Evolutionary conservation across 1,284 basidiomycete genomes (phyloP).

Genomic region (Trametes pubescens): DNA sequence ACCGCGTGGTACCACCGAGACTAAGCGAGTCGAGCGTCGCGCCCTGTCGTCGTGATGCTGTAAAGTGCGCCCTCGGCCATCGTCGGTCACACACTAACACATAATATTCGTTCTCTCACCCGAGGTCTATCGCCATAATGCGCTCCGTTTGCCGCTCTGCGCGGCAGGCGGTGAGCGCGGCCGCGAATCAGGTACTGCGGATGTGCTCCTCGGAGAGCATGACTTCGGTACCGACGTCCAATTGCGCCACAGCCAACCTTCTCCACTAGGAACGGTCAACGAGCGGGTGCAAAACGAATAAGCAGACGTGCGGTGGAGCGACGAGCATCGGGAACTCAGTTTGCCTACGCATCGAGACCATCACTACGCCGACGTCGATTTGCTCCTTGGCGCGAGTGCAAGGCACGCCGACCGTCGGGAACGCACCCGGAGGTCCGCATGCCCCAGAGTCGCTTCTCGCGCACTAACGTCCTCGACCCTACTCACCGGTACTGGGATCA

Average conservation of each 20-base stretch:
- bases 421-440: background rate
- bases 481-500: constrained; percentile 1
- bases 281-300: background rate
- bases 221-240: constrained; percentile 6
- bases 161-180: background rate
- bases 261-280: background rate
- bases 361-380: background rate
- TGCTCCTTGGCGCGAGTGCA: background rate
- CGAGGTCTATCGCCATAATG: background rate
- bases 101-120: background rate
- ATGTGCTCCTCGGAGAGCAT: background rate
- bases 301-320: constrained; percentile 6
- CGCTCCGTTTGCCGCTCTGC: background rate
- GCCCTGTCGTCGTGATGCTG: background rate
- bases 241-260: background rate
- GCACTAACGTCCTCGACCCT: constrained; percentile 1
- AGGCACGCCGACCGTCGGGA: constrained; percentile 10
- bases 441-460: background rate
- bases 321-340: background rate
- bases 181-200: background rate
- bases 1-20: background rate
- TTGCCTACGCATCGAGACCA: constrained; percentile 9
- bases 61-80: background rate
- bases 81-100: background rate
- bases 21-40: background rate